A percentile compares a stretch with the other conserved stretches of the same genome.
These are phyloP conservation scores for Exophiala calicioides DNA, from an alignment of 2,329 filamentous ascomycete species.

Conservation along the genomic window DNA sequence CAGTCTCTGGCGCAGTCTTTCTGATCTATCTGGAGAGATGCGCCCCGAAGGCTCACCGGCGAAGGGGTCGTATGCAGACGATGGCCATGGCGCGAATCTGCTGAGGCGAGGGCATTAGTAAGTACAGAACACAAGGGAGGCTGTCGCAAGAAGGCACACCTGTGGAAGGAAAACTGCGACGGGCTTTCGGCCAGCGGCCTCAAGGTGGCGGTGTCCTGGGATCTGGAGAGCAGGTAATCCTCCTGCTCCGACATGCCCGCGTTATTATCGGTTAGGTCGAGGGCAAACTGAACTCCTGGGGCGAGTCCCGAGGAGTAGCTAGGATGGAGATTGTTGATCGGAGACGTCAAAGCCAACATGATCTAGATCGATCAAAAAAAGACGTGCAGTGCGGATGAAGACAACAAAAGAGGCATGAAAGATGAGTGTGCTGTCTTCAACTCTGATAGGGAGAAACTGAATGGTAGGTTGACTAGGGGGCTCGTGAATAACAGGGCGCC, in stretches of 20 bases:
- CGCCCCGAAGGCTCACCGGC: slow-evolving; percentile 22
- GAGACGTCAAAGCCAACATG: slow-evolving; percentile 27
- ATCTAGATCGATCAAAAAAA: slow-evolving; percentile 17
- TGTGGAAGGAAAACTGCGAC: slow-evolving; percentile 18
- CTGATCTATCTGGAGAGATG: slow-evolving; percentile 24
- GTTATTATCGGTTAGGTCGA: slow-evolving; percentile 23
- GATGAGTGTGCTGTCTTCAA: slow-evolving; percentile 11
- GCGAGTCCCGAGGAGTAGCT: slow-evolving; percentile 21
- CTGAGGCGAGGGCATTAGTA: slow-evolving; percentile 6
- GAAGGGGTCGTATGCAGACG: slow-evolving; percentile 24
- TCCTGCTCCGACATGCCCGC: slow-evolving; percentile 21
- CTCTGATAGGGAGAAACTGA: slow-evolving; percentile 19
- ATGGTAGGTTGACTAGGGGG: slow-evolving; percentile 14
- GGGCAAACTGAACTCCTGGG: slow-evolving; percentile 27
- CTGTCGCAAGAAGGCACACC: slow-evolving; percentile 6
- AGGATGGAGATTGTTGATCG: slow-evolving; percentile 22
- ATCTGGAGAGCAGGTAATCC: slow-evolving; percentile 16
- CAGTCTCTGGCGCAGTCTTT: slow-evolving; percentile 22
- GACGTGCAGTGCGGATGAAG: slow-evolving; percentile 13
- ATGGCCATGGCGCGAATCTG: slow-evolving; percentile 22
- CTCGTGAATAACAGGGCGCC: slow-evolving; percentile 21
- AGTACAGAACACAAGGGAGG: not conserved
- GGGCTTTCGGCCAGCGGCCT: slow-evolving; percentile 13
- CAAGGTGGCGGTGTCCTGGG: slow-evolving; percentile 14
- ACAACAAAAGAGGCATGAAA: slow-evolving; percentile 2